Evolutionary conservation across 1,284 basidiomycete species (phyloP).

Genomic region (Pascua guehoae): DNA sequence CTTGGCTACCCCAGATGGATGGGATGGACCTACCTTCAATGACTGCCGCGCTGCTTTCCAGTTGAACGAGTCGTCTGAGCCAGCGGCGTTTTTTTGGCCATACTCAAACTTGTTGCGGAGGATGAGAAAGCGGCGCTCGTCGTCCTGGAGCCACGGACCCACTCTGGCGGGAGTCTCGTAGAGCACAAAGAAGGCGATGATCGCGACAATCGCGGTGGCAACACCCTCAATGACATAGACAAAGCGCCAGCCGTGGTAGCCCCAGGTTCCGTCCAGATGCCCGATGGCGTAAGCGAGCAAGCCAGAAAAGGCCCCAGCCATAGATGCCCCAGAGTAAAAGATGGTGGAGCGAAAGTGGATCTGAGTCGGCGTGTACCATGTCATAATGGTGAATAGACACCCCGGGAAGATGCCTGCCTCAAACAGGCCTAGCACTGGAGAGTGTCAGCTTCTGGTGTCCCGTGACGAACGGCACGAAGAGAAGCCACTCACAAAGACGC

Average conservation of each 20-base stretch:
- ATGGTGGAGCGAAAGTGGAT: too few relatives aligned
- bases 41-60: conserved; percentile 5
- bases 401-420: too few relatives aligned
- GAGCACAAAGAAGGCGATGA: conserved; percentile 16
- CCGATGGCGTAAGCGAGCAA: conserved; percentile 37
- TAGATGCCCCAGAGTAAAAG: too few relatives aligned
- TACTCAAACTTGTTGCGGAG: conserved; percentile 2
- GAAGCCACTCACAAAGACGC: not conserved
- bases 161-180: conserved; percentile 9
- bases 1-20: not conserved
- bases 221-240: conserved; percentile 16
- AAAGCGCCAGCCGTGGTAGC: conserved; percentile 53
- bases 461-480: too few relatives aligned
- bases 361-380: too few relatives aligned
- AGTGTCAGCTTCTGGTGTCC: too few relatives aligned
- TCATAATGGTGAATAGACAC: too few relatives aligned
- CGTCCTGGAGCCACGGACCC: conserved; percentile 11
- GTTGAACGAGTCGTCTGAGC: conserved; percentile 12
- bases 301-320: conserved; percentile 33
- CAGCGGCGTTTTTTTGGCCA: conserved; percentile 6
- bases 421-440: too few relatives aligned
- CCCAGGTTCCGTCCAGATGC: conserved; percentile 31
- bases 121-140: conserved; percentile 11
- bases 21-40: too few relatives aligned
- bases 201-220: conserved; percentile 14